Conservation (phyloP, 768 basidiomycete species). For the Tylopilus balloui region DNA sequence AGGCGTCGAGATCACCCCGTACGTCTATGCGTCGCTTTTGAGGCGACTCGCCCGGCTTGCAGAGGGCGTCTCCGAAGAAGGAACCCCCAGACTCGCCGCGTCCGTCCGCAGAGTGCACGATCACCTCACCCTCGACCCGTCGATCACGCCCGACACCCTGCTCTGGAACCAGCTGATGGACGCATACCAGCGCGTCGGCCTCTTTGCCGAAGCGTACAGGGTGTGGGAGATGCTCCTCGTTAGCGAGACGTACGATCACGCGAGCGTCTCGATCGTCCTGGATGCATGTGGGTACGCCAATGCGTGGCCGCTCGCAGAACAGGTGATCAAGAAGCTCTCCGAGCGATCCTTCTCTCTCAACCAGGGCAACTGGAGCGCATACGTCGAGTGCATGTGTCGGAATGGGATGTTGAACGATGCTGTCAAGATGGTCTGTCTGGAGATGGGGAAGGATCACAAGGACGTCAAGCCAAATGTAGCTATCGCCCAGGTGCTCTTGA, state of each 20-base stretch:
- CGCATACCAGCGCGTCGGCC: slow-evolving; percentile 76
- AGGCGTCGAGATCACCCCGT: slow-evolving; percentile 51
- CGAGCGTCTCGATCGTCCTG: slow-evolving; percentile 76
- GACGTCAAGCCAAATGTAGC: slow-evolving; percentile 46
- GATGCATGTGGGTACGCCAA: slow-evolving; percentile 74
- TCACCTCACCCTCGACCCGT: slow-evolving; percentile 70
- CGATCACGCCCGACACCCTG: slow-evolving; percentile 62
- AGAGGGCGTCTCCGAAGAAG: slow-evolving; percentile 22
- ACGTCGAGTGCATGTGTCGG: slow-evolving; percentile 84
- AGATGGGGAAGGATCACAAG: slow-evolving; percentile 51
- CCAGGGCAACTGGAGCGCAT: slow-evolving; percentile 72
- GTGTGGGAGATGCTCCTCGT: slow-evolving; percentile 76
- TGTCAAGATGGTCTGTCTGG: slow-evolving; percentile 52
- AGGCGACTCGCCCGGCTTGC: slow-evolving; percentile 49
- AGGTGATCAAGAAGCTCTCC: slow-evolving; percentile 50
- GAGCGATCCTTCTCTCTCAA: slow-evolving; percentile 51
- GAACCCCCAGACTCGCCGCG: slow-evolving; percentile 35
- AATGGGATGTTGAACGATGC: slow-evolving; percentile 64
- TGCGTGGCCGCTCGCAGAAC: slow-evolving; percentile 46
- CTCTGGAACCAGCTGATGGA: slow-evolving; percentile 88
- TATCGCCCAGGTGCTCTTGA: slow-evolving; percentile 49
- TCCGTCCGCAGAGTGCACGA: slow-evolving; percentile 68
- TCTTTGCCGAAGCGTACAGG: slow-evolving; percentile 64
- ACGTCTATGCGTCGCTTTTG: slow-evolving; percentile 67
- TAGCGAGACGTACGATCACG: slow-evolving; percentile 52